Percentiles rank a stretch among this genome's conserved stretches.
Conservation (phyloP, 306 rosid species). For the Coriaria nepalensis region DNA sequence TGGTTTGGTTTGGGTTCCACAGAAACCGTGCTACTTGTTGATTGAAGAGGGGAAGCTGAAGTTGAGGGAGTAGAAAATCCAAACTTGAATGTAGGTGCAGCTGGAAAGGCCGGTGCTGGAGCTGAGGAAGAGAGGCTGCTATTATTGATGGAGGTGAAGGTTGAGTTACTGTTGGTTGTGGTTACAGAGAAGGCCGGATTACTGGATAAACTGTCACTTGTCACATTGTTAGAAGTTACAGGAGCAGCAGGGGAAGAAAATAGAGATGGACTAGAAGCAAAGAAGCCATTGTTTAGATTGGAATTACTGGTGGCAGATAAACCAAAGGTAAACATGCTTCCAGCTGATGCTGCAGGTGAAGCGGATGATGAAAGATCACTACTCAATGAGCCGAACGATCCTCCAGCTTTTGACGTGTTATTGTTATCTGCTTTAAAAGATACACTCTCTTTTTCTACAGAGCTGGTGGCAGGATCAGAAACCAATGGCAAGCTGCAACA, state of each 20-base stretch:
- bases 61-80: constrained; percentile 24
- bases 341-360: constrained; percentile 22
- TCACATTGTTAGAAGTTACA: constrained; percentile 18
- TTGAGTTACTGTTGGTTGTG: constrained; percentile 17
- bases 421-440: constrained; percentile 24
- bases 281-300: constrained; percentile 34
- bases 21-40: constrained; percentile 17
- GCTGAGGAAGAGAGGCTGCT: constrained; percentile 13
- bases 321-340: constrained; percentile 21
- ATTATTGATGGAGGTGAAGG: constrained; percentile 15
- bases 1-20: constrained; percentile 26
- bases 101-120: constrained; percentile 26
- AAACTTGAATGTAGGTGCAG: constrained; percentile 33
- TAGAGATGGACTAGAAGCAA: constrained; percentile 25
- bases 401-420: constrained; percentile 22
- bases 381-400: constrained; percentile 26
- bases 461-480: constrained; percentile 18
- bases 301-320: constrained; percentile 25
- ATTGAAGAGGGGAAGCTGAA: constrained; percentile 19
- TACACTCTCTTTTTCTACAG: constrained; percentile 18
- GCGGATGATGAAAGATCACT: constrained; percentile 24
- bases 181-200: constrained; percentile 18
- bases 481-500: constrained; percentile 37
- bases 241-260: constrained; percentile 20
- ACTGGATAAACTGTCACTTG: constrained; percentile 30